Evolutionary conservation across 2,329 filamentous ascomycete species (phyloP), one percentile per base, ranked within the genome.

Genomic region (Capronia coronata): DNA sequence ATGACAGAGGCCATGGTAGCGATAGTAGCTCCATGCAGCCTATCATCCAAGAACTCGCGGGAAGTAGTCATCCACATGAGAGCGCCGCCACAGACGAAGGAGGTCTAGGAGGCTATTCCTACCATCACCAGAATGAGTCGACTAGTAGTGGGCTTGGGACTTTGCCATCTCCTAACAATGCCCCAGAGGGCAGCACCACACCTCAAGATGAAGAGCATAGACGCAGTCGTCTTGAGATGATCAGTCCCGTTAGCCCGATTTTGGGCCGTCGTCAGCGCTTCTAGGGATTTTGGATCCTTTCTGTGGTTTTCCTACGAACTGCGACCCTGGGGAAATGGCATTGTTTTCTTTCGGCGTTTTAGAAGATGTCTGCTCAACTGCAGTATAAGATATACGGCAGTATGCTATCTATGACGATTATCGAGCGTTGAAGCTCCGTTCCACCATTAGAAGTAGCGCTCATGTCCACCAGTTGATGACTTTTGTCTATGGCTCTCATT

Each of bases 211-310:
- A 49, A 25, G 43, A 47, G 10, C 38, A 41, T 2, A 29, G 51
- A 29, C 29, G 48, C 19, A 56, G 54, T 39, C 41, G 51, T 18
- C 54, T 51, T 22, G 29, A 39, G 2, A 42, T 48, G 8, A 48
- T 56, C 3, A 56, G 54, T 42, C 54, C 54, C 2, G 48, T 54
- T 11, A 56, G 48, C 25, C 51, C 54, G 14, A 51, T 50, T 10
- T 3, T 43, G 25, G 48, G 30, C 10, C 35, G 50, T 18, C 25
- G 32, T 11, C 3, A 19, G 34, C 34, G 34, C 7, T 37, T 37
- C 34, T 37, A 37, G 34, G 27, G 34, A 19, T 13, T 18, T 18
- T 34, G 19, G 25, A 23, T 19, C 22, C 27, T 21, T 9, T 1
- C 27, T 44, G 14, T 14, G 13, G 40, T 29, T 22, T 35, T 21